Evolutionary conservation across 768 basidiomycete genomes (phyloP).

Genomic region (Tulasnella sp.): DNA sequence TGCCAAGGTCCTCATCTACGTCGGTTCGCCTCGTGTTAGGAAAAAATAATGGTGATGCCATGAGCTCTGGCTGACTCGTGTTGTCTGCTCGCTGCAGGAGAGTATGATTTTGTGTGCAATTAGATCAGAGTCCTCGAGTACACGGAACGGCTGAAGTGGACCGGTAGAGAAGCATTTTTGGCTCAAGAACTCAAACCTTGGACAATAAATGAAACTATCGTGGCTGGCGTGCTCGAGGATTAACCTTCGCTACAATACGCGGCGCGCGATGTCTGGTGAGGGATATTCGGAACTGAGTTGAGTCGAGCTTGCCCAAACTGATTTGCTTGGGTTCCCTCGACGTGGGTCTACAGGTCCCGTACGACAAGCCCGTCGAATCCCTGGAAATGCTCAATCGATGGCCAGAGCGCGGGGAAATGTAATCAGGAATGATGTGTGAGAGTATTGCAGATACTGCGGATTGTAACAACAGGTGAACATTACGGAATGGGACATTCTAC

Average conservation of each 20-base stretch:
- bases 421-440: neutral
- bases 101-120: conserved; percentile 5
- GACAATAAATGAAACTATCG: conserved; percentile 31
- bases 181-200: neutral
- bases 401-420: neutral
- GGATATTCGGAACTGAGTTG: too few relatives aligned
- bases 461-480: too few relatives aligned
- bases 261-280: conserved; percentile 69
- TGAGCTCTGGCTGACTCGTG: too few relatives aligned
- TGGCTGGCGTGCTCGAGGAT: conserved; percentile 44
- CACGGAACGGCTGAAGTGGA: neutral
- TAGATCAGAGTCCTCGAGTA: neutral
- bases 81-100: neutral
- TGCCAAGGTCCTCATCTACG: conserved; percentile 42
- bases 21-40: neutral
- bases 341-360: conserved; percentile 2
- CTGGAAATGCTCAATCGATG: neutral
- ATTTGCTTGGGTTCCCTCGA: neutral
- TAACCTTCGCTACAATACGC: conserved; percentile 55
- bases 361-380: neutral
- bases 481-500: too few relatives aligned
- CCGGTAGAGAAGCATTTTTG: neutral
- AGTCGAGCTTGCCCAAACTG: neutral
- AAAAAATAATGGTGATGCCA: neutral
- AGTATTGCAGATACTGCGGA: neutral